Conservation (phyloP, 768 basidiomycete species). For the Podaxis mareebaensis region DNA sequence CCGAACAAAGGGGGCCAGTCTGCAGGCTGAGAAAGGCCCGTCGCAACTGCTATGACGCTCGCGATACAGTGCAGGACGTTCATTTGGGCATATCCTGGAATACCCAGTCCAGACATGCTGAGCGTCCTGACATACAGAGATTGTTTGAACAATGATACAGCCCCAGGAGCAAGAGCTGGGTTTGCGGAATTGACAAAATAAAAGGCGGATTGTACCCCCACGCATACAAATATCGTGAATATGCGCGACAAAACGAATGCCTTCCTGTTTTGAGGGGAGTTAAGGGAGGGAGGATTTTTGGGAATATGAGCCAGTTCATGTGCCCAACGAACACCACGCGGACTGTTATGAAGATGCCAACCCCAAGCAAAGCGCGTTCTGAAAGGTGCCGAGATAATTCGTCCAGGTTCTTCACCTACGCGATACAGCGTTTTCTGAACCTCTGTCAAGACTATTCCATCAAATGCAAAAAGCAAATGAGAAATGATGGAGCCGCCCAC, state of each 20-base stretch:
- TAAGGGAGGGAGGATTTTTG: conserved; percentile 19
- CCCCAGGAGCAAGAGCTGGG: conserved; percentile 7
- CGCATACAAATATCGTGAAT: background rate
- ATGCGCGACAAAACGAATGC: conserved; percentile 9
- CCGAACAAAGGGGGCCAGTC: conserved; percentile 43
- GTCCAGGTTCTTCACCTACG: conserved; percentile 21
- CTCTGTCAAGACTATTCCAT: conserved; percentile 29
- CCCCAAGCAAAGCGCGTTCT: conserved; percentile 30
- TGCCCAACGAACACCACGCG: conserved; percentile 37
- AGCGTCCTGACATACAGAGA: conserved; percentile 8
- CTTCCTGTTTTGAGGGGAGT: conserved; percentile 17
- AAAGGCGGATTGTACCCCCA: background rate
- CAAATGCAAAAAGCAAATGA: conserved; percentile 28
- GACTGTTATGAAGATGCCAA: conserved; percentile 28
- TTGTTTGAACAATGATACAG: conserved; percentile 3
- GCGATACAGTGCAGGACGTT: conserved; percentile 14
- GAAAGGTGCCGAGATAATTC: conserved; percentile 19
- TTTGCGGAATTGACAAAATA: conserved; percentile 7
- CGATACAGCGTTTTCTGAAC: conserved; percentile 20
- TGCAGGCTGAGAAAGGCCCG: conserved; percentile 29
- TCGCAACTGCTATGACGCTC: conserved; percentile 25
- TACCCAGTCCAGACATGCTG: conserved; percentile 1
- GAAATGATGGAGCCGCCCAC: conserved; percentile 25
- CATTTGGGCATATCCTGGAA: conserved; percentile 4
- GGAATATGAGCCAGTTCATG: conserved; percentile 27